A percentile compares a stretch with the other conserved stretches of the same genome.
Evolutionary conservation across 768 basidiomycete species (phyloP).

Genomic region (Podaxis sp.): DNA sequence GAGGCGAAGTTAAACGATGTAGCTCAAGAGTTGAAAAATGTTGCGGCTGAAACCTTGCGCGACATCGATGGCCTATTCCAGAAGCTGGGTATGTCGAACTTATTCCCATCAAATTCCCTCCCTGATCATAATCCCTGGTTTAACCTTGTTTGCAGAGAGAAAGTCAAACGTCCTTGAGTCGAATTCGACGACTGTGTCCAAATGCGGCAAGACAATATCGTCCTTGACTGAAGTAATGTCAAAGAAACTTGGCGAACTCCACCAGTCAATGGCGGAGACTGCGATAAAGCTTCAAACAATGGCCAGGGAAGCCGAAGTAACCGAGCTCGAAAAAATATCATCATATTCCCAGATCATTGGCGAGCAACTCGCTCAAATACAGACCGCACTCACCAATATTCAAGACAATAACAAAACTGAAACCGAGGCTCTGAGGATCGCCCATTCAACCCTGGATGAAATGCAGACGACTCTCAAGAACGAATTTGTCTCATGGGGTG

Average conservation of each 20-base stretch:
- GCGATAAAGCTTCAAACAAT: constrained; percentile 40
- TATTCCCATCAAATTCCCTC: background rate
- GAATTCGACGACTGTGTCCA: constrained; percentile 62
- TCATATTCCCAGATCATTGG: constrained; percentile 51
- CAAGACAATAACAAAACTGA: constrained; percentile 53
- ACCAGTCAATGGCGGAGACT: constrained; percentile 51
- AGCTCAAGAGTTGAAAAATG: constrained; percentile 61
- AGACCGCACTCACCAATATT: constrained; percentile 47
- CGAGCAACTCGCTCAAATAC: constrained; percentile 51
- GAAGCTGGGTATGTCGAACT: constrained; percentile 65
- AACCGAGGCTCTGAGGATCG: constrained; percentile 41
- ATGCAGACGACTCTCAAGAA: constrained; percentile 42
- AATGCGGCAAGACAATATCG: constrained; percentile 56
- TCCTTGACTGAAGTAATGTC: constrained; percentile 49
- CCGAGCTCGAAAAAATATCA: constrained; percentile 54
- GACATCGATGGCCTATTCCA: constrained; percentile 72
- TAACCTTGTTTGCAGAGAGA: constrained; percentile 49
- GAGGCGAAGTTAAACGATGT: constrained; percentile 70
- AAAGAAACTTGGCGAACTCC: constrained; percentile 57
- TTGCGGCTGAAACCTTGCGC: constrained; percentile 60
- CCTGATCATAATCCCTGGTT: background rate
- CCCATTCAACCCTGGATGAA: constrained; percentile 48
- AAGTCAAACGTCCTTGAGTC: constrained; percentile 58
- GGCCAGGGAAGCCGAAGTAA: constrained; percentile 4
- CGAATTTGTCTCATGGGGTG: constrained; percentile 53